Evolutionary conservation across 352 stramenopile species (phyloP), one percentile per base, ranked within the genome.

Genomic region (Pythium volutum): DNA sequence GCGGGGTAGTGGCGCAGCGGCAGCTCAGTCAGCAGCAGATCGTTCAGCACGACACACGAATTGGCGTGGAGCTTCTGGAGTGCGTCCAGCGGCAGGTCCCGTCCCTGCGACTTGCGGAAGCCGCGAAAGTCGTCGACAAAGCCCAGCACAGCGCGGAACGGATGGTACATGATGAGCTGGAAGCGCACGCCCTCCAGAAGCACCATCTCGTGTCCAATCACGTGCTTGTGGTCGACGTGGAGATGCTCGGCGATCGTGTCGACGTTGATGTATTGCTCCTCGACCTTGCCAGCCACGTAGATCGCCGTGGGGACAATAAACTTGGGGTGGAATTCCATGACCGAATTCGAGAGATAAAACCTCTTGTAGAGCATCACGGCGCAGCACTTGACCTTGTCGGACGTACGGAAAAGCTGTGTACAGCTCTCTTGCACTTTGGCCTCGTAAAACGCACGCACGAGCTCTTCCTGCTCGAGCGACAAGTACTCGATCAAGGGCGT

Each of bases 211-310:
- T 94, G 81, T 4, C 77, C 82, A 52, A 95, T 91, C 22, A 96
- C 85, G 64, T 89, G 79, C 65, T 91, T 89, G 62, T 91, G 84
- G 64, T 94, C 84, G 45, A 93, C 77, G 34, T 83, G 65, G n/a
- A 94, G 74, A 61, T 93, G 81, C 64, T 93, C 76, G 2, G 83
- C 85, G 45, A 95, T 79, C 43, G 77, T 93, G 43, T 95, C 86
- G 39, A 93, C 86, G 27, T 80, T 91, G 58, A 93, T 92, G 69
- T 93, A 95, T 70, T 95, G 86, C 81, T 96, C 88, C 67, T 96
- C 88, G 18, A 95, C 83, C 48, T 96, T 96, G 20, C 84, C 86
- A 8, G 88, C 88, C 18, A 95, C 84, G 71, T 96, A 95, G 59
- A 96, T 95, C 31, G 71, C 80, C 5, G 87, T 95, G 0, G 85